phyloP scores from a whole-genome alignment of 768 basidiomycete genomes.

The Floccularia luteovirens region DNA sequence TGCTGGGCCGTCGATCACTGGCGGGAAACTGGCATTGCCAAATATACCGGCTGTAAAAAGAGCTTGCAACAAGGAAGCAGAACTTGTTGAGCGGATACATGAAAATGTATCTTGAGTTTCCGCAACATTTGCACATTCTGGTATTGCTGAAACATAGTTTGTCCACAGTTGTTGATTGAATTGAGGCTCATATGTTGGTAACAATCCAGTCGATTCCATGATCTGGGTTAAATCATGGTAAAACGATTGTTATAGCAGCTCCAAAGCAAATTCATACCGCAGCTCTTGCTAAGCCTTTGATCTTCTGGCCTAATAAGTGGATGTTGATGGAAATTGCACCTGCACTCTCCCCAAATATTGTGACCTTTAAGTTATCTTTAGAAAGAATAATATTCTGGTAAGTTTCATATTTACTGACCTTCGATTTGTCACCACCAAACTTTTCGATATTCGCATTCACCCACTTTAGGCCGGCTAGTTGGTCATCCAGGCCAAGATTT shows the following conservation, averaged over 20 bases:
- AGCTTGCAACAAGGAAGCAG: not conserved
- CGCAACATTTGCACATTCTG: conserved; percentile 19
- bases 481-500: conserved; percentile 33
- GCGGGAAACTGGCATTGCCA: conserved; percentile 18
- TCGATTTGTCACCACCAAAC: conserved; percentile 32
- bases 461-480: conserved; percentile 33
- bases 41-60: conserved; percentile 2
- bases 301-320: conserved; percentile 25
- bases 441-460: conserved; percentile 44
- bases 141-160: conserved; percentile 27
- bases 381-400: not conserved
- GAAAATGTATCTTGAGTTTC: conserved; percentile 22
- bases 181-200: conserved; percentile 20
- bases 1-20: conserved; percentile 32
- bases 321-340: conserved; percentile 40
- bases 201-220: conserved; percentile 30
- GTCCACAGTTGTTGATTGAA: conserved; percentile 26
- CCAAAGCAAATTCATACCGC: conserved; percentile 14
- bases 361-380: conserved; percentile 25
- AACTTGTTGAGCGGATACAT: conserved; percentile 17
- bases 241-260: not conserved
- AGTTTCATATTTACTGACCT: too few species aligned
- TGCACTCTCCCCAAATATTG: conserved; percentile 48
- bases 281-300: conserved; percentile 23
- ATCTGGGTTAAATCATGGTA: conserved; percentile 20